These are phyloP conservation scores for Mortierella hygrophila DNA, from an alignment of 192 early-diverging fungal genomes.

Conservation along the genomic window DNA sequence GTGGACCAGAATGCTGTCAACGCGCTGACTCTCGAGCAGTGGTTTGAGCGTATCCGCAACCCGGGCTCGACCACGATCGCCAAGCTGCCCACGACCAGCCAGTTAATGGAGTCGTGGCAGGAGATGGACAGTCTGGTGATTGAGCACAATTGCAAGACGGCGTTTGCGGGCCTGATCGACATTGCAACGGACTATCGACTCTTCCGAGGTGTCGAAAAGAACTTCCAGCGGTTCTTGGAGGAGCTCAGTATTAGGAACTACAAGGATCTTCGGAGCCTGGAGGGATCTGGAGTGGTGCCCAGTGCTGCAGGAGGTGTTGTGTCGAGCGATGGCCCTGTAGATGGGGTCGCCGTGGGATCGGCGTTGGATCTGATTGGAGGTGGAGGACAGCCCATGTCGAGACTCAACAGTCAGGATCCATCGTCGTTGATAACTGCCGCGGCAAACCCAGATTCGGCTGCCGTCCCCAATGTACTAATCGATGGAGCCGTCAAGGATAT, in stretches of 20 bases:
- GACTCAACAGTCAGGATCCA: conserved; percentile 18
- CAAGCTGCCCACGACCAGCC: conserved; percentile 37
- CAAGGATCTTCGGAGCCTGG: conserved; percentile 14
- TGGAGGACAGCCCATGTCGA: conserved; percentile 18
- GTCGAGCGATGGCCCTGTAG: background rate
- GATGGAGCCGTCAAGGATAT: background rate
- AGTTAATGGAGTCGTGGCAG: conserved; percentile 55
- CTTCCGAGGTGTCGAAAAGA: conserved; percentile 51
- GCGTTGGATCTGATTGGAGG: background rate
- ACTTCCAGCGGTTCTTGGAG: conserved; percentile 46
- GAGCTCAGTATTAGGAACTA: conserved; percentile 43
- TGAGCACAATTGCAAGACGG: conserved; percentile 46
- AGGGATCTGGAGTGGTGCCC: background rate
- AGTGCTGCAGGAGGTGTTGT: background rate
- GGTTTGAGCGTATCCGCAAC: conserved; percentile 51
- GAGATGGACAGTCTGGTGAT: conserved; percentile 30
- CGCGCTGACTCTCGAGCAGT: conserved; percentile 37
- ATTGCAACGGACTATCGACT: conserved; percentile 49
- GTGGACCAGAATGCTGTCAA: conserved; percentile 25
- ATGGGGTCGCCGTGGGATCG: background rate
- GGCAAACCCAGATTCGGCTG: background rate
- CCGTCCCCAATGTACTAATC: background rate
- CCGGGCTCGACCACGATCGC: conserved; percentile 47
- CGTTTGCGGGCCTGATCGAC: conserved; percentile 49
- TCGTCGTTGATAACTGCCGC: background rate